Evolutionary conservation across 306 rosid genomes (phyloP), one percentile per base, ranked within the genome.

Genomic region (Acacia confusa): DNA sequence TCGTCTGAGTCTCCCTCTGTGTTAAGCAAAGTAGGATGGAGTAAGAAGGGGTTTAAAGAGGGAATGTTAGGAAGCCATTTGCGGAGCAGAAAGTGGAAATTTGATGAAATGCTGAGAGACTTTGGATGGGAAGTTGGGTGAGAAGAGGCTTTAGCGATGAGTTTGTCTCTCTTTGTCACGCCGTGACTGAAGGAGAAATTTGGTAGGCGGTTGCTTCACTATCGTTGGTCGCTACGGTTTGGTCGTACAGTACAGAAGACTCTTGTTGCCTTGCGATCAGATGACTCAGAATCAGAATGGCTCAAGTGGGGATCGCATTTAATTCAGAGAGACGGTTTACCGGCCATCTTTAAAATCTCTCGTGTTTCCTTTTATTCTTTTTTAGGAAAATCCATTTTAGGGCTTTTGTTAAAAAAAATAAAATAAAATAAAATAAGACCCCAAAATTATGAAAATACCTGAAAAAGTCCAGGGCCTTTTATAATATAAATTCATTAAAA

Each of bases 141-240:
- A 55, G 20, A 17, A 11, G 78, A 36, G 20, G 13, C 38, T 70
- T 43, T 70, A 24, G 20, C 36, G 22, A 17, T 30, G 30, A 19
- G 28, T 50, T 55, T 6, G 30, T 4, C 47, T 10, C 30, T 52
- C 45, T 64, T 13, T 24, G 40, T 83, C 66, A 30, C 53, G 81
- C 76, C 87, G 85, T 65, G 80, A 83, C 61, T 65, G 78, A 68
- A 68, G 85, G 83, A 53, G 14, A 3, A 58, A 64, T 76, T 76
- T 71, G 72, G 60, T 79, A 20, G 24, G 48, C 12, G 74, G 60
- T 47, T 36, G 78, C 75, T 60, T 84, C 73, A 22, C 75, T 43
- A 8, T 11, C 24, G 34, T 13, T 43, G 12, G 27, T 70, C 48
- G 38, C 20, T 70, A 12, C 36, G 38, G 14, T 70, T 43, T 12